Percentiles rank a stretch among this genome's conserved stretches.
Conservation (phyloP, 805 yeast genomes). For the Dipodascopsis tothii region DNA sequence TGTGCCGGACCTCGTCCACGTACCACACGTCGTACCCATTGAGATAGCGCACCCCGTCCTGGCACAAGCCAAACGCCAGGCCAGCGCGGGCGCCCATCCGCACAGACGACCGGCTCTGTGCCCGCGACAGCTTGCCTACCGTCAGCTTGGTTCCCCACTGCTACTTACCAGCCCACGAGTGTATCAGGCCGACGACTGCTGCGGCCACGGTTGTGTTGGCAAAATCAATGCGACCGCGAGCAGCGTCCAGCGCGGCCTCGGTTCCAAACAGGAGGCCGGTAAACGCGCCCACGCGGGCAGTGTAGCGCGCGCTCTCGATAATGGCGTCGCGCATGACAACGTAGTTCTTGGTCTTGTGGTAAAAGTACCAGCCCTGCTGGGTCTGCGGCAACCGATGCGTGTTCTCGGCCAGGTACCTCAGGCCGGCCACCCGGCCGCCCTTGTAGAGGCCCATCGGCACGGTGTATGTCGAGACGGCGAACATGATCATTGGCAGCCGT, state of each 20-base stretch:
- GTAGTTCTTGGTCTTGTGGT: conserved; percentile 76
- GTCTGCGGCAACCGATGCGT: conserved; percentile 72
- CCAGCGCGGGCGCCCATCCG: conserved; percentile 55
- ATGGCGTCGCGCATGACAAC: conserved; percentile 56
- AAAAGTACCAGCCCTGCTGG: conserved; percentile 81
- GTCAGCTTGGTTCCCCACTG: not conserved
- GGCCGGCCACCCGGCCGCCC: conserved; percentile 50
- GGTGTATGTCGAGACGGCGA: not conserved
- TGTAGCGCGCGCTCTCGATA: conserved; percentile 5
- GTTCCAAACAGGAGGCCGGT: conserved; percentile 35
- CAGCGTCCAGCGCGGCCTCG: conserved; percentile 54
- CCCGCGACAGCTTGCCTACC: conserved; percentile 9
- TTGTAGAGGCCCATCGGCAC: conserved; percentile 44
- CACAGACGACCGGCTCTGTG: conserved; percentile 30
- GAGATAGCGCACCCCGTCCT: conserved; percentile 52
- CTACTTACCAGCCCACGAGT: conserved; percentile 40
- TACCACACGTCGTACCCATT: conserved; percentile 68
- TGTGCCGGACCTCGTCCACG: no score
- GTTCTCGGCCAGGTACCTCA: conserved; percentile 66
- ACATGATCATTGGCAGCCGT: conserved; percentile 5
- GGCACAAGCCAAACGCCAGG: conserved; percentile 51
- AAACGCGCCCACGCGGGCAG: conserved; percentile 6
- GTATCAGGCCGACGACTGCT: conserved; percentile 43
- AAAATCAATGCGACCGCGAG: conserved; percentile 51
- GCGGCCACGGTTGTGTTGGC: conserved; percentile 57